phyloP scores from a whole-genome alignment of 345 rosid species.

The Geranium brycei region DNA sequence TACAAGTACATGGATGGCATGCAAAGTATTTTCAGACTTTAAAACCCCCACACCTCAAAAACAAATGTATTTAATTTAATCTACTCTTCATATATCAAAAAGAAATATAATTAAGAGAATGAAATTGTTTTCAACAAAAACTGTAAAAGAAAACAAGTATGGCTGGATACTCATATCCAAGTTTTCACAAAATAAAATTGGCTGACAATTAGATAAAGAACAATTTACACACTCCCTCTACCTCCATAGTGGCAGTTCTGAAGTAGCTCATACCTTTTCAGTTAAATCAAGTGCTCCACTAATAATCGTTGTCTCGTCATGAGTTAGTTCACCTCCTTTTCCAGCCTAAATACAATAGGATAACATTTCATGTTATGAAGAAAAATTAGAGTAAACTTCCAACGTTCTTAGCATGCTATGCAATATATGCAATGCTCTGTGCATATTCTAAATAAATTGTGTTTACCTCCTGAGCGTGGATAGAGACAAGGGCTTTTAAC shows the following conservation, averaged over 20 bases:
- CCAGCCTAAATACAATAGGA: slow-evolving; percentile 48
- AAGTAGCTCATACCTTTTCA: slow-evolving; percentile 43
- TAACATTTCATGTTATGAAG: neutral
- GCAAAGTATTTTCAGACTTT: too few species aligned
- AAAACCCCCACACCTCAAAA: neutral
- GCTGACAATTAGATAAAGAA: neutral
- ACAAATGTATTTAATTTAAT: neutral
- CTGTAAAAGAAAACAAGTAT: neutral
- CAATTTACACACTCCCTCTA: neutral
- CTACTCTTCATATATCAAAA: neutral
- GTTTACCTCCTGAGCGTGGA: slow-evolving; percentile 67
- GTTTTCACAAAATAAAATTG: too few species aligned
- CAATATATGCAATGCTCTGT: neutral
- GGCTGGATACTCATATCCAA: neutral
- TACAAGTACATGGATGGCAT: neutral
- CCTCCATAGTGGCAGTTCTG: neutral
- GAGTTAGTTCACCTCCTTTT: slow-evolving; percentile 85
- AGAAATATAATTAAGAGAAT: too few species aligned
- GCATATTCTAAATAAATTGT: neutral
- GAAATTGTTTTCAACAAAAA: neutral
- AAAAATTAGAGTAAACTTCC: slow-evolving; percentile 5
- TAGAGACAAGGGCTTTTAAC: slow-evolving; percentile 75
- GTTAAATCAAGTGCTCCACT: slow-evolving; percentile 88
- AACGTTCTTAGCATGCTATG: neutral
- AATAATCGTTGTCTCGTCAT: slow-evolving; percentile 82